These are phyloP conservation scores for Pleurotus tuoliensis DNA, from an alignment of 768 basidiomycete species.

Conservation along the genomic window DNA sequence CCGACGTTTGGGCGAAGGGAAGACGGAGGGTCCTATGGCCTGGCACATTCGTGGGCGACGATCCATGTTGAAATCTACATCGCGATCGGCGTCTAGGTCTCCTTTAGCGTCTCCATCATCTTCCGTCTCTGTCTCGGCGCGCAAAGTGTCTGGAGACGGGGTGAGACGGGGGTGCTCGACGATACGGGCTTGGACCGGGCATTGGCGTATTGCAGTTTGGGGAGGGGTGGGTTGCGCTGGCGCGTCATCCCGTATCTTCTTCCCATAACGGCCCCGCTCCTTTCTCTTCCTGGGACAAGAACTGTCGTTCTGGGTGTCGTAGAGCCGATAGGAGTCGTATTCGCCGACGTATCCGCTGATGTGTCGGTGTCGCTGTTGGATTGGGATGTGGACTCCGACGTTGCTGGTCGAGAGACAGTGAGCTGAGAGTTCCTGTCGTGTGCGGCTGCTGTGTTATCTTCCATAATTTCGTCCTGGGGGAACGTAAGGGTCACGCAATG, in stretches of 20 bases:
- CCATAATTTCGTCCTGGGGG: conserved; percentile 23
- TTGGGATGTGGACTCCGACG: conserved; percentile 15
- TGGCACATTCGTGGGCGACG: conserved; percentile 15
- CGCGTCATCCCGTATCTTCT: conserved; percentile 54
- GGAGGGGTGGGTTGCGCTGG: conserved; percentile 7
- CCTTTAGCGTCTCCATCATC: conserved; percentile 59
- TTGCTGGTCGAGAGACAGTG: conserved; percentile 14
- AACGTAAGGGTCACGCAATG: background rate
- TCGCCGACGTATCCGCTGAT: conserved; percentile 57
- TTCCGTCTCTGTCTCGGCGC: conserved; percentile 76
- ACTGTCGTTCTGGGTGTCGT: conserved; percentile 61
- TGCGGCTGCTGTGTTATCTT: conserved; percentile 13
- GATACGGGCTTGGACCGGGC: conserved; percentile 24
- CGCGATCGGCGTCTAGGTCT: conserved; percentile 39
- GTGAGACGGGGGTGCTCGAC: conserved; percentile 22
- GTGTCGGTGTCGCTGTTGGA: conserved; percentile 56
- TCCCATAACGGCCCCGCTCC: conserved; percentile 73
- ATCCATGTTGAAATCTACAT: conserved; percentile 52
- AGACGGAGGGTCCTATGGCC: conserved; percentile 16
- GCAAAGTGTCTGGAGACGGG: conserved; percentile 44
- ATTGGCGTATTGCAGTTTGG: conserved; percentile 22
- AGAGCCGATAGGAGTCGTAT: conserved; percentile 54
- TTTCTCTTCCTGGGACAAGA: conserved; percentile 55
- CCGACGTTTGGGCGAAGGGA: conserved; percentile 28
- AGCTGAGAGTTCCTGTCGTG: conserved; percentile 16